Evolutionary conservation across 2,329 filamentous ascomycete genomes (phyloP).

Genomic region (Pleurostoma richardsiae): DNA sequence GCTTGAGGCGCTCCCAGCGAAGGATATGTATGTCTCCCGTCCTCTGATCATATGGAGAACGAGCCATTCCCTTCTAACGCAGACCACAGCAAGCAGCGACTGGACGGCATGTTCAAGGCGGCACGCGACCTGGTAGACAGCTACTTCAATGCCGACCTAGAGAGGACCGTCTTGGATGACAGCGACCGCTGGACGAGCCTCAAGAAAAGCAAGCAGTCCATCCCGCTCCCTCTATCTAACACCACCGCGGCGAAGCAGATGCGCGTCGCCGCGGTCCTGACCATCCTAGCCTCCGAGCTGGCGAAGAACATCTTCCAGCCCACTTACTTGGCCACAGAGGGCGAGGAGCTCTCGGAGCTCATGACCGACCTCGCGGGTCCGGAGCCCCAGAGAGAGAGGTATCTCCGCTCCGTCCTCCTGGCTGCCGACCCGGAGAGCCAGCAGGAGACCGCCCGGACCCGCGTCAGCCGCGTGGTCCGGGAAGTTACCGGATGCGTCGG

Average conservation of each 20-base stretch:
- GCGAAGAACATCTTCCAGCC: constrained; percentile 24
- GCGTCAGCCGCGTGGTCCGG: background rate
- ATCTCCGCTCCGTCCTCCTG: constrained; percentile 11
- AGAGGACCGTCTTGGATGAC: too few species aligned
- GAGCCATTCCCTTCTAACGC: too few species aligned
- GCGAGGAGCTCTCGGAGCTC: background rate
- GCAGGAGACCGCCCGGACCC: background rate
- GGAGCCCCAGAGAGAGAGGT: constrained; percentile 3
- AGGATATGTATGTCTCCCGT: too few species aligned
- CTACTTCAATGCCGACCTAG: too few species aligned
- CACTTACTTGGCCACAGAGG: constrained; percentile 15
- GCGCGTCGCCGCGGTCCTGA: constrained; percentile 21
- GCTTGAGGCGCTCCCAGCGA: too few species aligned
- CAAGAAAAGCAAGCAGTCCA: background rate
- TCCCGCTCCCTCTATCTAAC: constrained; percentile 24
- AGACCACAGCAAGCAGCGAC: too few species aligned
- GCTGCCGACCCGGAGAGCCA: background rate
- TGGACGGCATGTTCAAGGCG: too few species aligned
- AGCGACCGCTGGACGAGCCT: too few species aligned
- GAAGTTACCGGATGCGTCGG: too few species aligned
- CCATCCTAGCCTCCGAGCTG: constrained; percentile 19
- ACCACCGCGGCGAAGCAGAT: constrained; percentile 22
- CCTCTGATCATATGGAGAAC: too few species aligned
- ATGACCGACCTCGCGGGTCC: background rate
- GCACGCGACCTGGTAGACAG: background rate